Conservation (phyloP, 169 alveolate genomes). For the Eimeria brunetti region DNA sequence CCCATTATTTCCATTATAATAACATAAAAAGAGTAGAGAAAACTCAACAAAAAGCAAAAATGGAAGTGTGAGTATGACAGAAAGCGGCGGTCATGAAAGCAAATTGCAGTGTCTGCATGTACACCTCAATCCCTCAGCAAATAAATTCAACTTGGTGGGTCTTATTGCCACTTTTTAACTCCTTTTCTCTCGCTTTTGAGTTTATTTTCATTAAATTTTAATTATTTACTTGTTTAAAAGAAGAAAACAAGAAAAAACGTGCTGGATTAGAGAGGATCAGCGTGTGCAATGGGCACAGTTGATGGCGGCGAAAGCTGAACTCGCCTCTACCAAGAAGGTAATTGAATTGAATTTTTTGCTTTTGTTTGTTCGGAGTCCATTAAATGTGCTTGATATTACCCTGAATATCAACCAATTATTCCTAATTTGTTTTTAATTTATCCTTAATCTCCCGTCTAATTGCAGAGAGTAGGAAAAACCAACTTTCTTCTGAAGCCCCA, state of each 20-base stretch:
- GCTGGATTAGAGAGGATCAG: not conserved
- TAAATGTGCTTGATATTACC: no score
- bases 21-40: not conserved
- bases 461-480: not conserved
- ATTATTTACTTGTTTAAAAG: not conserved
- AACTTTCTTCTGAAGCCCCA: not conserved
- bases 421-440: no score
- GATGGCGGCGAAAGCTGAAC: no score
- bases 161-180: no score
- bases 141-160: not conserved
- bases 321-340: no score
- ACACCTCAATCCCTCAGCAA: not conserved
- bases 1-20: no score
- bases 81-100: not conserved
- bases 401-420: no score
- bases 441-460: no score
- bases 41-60: not conserved
- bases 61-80: not conserved
- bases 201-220: not conserved
- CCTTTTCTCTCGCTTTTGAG: not conserved
- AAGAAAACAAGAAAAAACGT: not conserved
- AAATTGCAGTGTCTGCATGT: not conserved
- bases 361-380: no score
- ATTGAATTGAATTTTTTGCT: no score
- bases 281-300: no score